Conservation (phyloP, 768 basidiomycete species). For the Boletus eberwhitei region DNA sequence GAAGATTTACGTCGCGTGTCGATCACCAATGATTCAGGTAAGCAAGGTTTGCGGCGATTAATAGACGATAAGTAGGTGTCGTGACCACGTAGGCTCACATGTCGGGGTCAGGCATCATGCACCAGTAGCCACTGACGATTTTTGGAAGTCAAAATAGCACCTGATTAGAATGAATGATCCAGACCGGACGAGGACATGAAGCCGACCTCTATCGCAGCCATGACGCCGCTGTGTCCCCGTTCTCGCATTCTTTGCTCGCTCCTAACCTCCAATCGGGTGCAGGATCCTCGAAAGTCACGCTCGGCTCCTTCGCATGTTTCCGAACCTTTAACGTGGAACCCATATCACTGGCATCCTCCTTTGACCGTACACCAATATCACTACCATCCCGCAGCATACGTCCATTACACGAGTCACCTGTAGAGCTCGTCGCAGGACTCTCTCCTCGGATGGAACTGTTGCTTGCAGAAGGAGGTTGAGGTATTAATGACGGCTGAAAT, state of each 20-base stretch:
- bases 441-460: conserved; percentile 41
- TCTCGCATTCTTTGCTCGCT: conserved; percentile 61
- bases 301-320: conserved; percentile 51
- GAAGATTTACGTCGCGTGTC: too few species aligned
- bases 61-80: too few species aligned
- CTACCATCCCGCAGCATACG: conserved; percentile 78
- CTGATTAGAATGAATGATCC: conserved; percentile 1
- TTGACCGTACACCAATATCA: conserved; percentile 39
- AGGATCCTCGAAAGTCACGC: conserved; percentile 68
- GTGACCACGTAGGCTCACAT: conserved; percentile 14
- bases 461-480: conserved; percentile 56
- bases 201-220: conserved; percentile 78
- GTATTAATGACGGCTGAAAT: conserved; percentile 24
- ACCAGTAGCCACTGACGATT: conserved; percentile 70
- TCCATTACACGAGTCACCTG: conserved; percentile 80
- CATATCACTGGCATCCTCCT: conserved; percentile 20
- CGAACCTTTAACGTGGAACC: conserved; percentile 28
- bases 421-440: conserved; percentile 75
- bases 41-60: too few species aligned
- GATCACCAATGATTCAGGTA: too few species aligned
- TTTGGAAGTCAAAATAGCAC: conserved; percentile 63
- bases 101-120: conserved; percentile 41
- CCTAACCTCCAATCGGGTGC: conserved; percentile 28
- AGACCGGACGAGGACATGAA: not conserved
- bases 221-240: conserved; percentile 74